A percentile compares a stretch with the other conserved stretches of the same genome.
phyloP scores from a whole-genome alignment of 2,329 filamentous ascomycete genomes.

The Monosporascus cannonballus region DNA sequence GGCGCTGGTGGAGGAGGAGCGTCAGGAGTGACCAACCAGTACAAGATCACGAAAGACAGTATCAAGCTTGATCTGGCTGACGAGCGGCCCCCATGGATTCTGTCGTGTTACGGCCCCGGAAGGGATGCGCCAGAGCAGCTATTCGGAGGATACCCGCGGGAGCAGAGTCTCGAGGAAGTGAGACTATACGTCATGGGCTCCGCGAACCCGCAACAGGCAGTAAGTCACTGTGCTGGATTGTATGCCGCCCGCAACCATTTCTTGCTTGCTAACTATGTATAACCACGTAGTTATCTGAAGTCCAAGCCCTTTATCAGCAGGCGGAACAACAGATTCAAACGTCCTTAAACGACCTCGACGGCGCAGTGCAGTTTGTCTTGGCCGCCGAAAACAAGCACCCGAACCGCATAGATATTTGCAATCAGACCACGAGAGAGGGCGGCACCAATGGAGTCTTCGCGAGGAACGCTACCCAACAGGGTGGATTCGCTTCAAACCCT shows the following conservation, averaged over 20 bases:
- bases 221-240: conserved; percentile 22
- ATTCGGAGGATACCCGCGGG: conserved; percentile 71
- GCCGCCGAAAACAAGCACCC: conserved; percentile 64
- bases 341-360: conserved; percentile 63
- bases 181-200: conserved; percentile 61
- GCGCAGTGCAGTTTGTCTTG: conserved; percentile 64
- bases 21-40: conserved; percentile 25
- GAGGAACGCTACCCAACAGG: conserved; percentile 23
- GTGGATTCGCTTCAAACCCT: conserved; percentile 18
- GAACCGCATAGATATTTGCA: conserved; percentile 63
- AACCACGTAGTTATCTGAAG: conserved; percentile 48
- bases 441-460: conserved; percentile 39
- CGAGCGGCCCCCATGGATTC: conserved; percentile 75
- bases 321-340: conserved; percentile 66
- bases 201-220: conserved; percentile 33
- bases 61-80: conserved; percentile 63
- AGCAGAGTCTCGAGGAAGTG: conserved; percentile 86
- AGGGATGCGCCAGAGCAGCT: conserved; percentile 73
- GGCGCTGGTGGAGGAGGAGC: conserved; percentile 7
- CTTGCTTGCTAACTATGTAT: conserved; percentile 4
- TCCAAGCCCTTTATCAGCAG: conserved; percentile 55
- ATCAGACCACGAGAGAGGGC: conserved; percentile 36
- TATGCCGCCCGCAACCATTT: too few species aligned
- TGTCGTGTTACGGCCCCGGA: conserved; percentile 80
- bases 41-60: conserved; percentile 48